Base-by-base conservation (phyloP, 352 stramenopile genomes). In the Pythium oligandrum region DNA sequence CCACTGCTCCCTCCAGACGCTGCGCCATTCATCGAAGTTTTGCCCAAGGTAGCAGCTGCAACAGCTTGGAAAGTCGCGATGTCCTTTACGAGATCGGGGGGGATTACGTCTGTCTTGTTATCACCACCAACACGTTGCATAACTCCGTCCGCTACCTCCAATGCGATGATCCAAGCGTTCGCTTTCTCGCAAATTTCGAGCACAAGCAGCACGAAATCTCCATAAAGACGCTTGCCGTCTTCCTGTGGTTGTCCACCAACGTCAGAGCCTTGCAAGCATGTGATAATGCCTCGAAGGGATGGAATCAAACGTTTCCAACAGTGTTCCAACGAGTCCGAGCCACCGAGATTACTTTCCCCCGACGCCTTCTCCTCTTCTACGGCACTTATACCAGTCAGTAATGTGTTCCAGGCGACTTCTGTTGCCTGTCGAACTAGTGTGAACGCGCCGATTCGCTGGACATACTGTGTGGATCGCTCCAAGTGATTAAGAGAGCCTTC, bases 361-460 rank as follows among this genome's bases (percentile, higher is more conserved):
- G 49, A 2, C 3, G 61, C 50, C 33, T 51, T 10, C 36, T 68
- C 61, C 1, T 38, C 51, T 34, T 68, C 55, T 1, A 68, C 51
- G 11, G 61, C 55, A 7, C 11, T 34, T 40, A 80, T 67, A 11
- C 39, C 64, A 3, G 56, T 70, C 10, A 90, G 58, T 2, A 67
- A 66, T 3, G 73, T 71, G 45, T 97, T 97, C 90, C 88, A 97
- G 1, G 91, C 62, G 2, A 86, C 57, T 66, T 88, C 68, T 6
- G 73, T 75, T 0, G 78, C 73, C 53, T 80, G 81, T 36, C 67
- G 42, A 11, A 83, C 53, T 0, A 94, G 32, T 2, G 50, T 26
- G 0, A 52, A 34, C 0, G 67, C 54, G 4, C 55, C 63, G 1
- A 70, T 64, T 4, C 58, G 66, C 2, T 63, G 54, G 1, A 57